Evolutionary conservation across 2,329 filamentous ascomycete genomes (phyloP).

Genomic region (Phaeophleospora eucalypticola): DNA sequence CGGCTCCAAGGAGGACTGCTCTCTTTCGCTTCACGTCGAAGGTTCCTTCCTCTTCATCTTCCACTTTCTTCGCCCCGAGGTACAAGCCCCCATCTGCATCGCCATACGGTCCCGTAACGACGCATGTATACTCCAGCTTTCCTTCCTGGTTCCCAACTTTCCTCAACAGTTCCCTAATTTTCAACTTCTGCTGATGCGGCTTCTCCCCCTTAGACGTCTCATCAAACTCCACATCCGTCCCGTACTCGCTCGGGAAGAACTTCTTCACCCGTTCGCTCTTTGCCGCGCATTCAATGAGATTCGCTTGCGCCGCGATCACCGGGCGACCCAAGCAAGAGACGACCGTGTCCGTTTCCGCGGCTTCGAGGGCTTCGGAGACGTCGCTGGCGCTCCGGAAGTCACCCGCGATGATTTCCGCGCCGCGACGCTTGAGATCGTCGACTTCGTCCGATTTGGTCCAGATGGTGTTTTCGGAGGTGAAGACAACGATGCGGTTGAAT

Average conservation of each 20-base stretch:
- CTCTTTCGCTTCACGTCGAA: slow-evolving; percentile 56
- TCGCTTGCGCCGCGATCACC: slow-evolving; percentile 58
- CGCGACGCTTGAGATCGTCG: slow-evolving; percentile 42
- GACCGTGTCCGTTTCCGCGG: slow-evolving; percentile 62
- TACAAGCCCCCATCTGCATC: slow-evolving; percentile 50
- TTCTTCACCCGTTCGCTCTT: slow-evolving; percentile 19
- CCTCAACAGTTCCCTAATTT: slow-evolving; percentile 59
- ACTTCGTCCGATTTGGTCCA: slow-evolving; percentile 49
- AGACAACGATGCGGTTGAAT: slow-evolving; percentile 53
- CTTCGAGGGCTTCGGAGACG: slow-evolving; percentile 53
- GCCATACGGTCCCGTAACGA: slow-evolving; percentile 67
- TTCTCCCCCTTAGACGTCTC: slow-evolving; percentile 56
- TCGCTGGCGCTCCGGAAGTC: slow-evolving; percentile 51
- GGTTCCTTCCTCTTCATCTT: slow-evolving; percentile 47
- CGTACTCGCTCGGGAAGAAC: slow-evolving; percentile 66
- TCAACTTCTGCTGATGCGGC: slow-evolving; percentile 66
- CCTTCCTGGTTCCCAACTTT: slow-evolving; percentile 48
- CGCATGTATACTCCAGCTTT: slow-evolving; percentile 62
- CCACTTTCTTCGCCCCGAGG: slow-evolving; percentile 42
- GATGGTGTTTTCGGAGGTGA: slow-evolving; percentile 52
- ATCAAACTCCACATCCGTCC: slow-evolving; percentile 60
- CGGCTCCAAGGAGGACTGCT: slow-evolving; percentile 59
- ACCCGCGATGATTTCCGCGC: slow-evolving; percentile 54
- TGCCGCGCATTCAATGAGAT: slow-evolving; percentile 59
- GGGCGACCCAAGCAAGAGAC: slow-evolving; percentile 61